Percentiles rank a stretch among this genome's conserved stretches.
Evolutionary conservation across 2,329 filamentous ascomycete species (phyloP).

Genomic region (Drechslera avenae): DNA sequence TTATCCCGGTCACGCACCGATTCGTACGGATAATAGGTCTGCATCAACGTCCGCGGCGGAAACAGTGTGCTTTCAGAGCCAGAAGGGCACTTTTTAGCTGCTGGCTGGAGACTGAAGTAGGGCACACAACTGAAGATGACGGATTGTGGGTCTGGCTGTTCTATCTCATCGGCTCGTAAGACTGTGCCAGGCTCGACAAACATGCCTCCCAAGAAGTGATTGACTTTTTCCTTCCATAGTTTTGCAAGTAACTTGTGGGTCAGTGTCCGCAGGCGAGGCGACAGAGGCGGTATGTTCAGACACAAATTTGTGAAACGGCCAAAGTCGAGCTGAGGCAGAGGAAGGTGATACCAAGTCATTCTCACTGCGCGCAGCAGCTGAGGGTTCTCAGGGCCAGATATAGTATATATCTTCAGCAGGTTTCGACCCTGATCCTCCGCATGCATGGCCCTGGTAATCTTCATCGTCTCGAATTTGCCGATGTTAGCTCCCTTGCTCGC

Average conservation of each 20-base stretch:
- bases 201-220: conserved; percentile 31
- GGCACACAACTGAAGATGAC: conserved; percentile 42
- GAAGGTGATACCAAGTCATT: conserved; percentile 38
- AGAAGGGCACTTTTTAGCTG: not conserved
- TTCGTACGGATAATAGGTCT: conserved; percentile 41
- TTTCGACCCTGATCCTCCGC: conserved; percentile 21
- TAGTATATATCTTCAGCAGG: conserved; percentile 25
- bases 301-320: conserved; percentile 33
- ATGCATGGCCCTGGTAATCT: conserved; percentile 33
- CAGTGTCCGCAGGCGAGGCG: conserved; percentile 23
- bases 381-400: conserved; percentile 30
- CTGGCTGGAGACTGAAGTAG: conserved; percentile 28
- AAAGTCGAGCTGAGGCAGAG: conserved; percentile 29
- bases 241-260: conserved; percentile 23
- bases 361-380: conserved; percentile 7
- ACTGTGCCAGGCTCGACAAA: conserved; percentile 45
- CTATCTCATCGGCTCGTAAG: conserved; percentile 33
- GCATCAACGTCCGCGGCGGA: conserved; percentile 36
- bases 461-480: conserved; percentile 26
- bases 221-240: conserved; percentile 34
- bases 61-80: conserved; percentile 17
- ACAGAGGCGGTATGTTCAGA: conserved; percentile 23
- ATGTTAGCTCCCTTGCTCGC: not conserved
- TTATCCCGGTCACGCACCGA: conserved; percentile 36
- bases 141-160: conserved; percentile 23